Base-by-base conservation (phyloP, 306 rosid genomes). In the Vigna unguiculata region DNA sequence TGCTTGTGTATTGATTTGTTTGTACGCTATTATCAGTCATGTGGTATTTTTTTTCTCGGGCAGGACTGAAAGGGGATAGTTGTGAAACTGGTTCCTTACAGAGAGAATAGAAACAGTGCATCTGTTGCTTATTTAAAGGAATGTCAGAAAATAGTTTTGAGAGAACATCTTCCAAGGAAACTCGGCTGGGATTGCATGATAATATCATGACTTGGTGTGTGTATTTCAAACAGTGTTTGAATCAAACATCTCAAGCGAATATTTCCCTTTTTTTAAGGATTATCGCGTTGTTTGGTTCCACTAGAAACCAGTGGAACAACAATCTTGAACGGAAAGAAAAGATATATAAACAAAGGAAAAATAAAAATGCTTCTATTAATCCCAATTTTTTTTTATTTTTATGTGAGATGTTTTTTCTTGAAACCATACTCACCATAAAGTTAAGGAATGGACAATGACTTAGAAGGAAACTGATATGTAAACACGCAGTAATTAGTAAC, bases 1-100 rank as follows among this genome's bases (percentile, higher is more conserved):
- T 76, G 43, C 54, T 69, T 68, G 49, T 66, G 62, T 70, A 5
- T 72, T 24, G 13, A 63, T 63, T 24, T 63, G 19, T 28, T 72
- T 52, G 22, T 14, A 21, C 76, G 24, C 11, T 57, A 52, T 47
- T 59, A 49, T 20, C 73, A 52, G 51, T 68, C 59, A 28, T 19
- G 52, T 0, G 4, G 38, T 63, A 63, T 9, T 46, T 48, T 78
- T 59, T 52, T 40, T 52, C 36, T 24, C 6, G 20, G 46, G 66
- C 57, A 20, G 61, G 63, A 48, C 25, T 2, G 19, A 47, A 32
- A 19, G 14, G 47, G 65, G 53, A 54, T 59, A 60, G 28, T 13
- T 30, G 63, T 19, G 14, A 61, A 61, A 53, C 11, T 36, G 67
- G 49, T 79, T 57, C 47, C 57, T 38, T 41, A 49, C n/a, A 60